Evolutionary conservation across 1,284 basidiomycete genomes (phyloP).

Genomic region (Grifola frondosa): DNA sequence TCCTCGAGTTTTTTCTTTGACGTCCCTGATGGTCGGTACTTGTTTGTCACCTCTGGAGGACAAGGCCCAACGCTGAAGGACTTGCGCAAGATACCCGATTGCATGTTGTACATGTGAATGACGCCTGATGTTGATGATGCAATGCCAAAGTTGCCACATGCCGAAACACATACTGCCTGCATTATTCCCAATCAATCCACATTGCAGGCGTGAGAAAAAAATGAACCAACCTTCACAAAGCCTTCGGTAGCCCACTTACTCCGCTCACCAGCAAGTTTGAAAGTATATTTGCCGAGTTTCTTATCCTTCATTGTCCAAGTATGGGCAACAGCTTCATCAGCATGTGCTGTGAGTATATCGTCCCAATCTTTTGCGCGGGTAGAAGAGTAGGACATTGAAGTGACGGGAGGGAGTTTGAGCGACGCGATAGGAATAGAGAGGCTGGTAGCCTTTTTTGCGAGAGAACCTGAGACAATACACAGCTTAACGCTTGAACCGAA

Average conservation of each 20-base stretch:
- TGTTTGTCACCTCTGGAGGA: conserved; percentile 50
- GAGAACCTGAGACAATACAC: conserved; percentile 53
- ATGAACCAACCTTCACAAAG: conserved; percentile 56
- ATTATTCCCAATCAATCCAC: conserved; percentile 3
- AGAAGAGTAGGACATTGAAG: conserved; percentile 76
- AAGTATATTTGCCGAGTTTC: conserved; percentile 73
- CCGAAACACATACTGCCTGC: conserved; percentile 86
- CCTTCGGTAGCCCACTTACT: conserved; percentile 48
- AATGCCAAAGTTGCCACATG: conserved; percentile 96
- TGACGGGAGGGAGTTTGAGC: conserved; percentile 81
- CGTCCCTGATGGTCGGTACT: conserved; percentile 29
- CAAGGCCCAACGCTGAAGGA: conserved; percentile 67
- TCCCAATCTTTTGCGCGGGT: conserved; percentile 96
- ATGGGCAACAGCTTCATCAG: conserved; percentile 76
- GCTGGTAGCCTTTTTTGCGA: conserved; percentile 82
- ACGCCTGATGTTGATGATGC: conserved; percentile 78
- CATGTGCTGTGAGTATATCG: conserved; percentile 89
- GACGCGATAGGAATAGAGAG: conserved; percentile 79
- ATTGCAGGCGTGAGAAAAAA: conserved; percentile 5
- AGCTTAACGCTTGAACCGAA: background rate
- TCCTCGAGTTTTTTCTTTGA: conserved; percentile 48
- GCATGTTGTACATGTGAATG: conserved; percentile 93
- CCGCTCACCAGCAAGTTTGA: conserved; percentile 50
- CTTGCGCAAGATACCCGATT: conserved; percentile 88
- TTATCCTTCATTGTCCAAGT: conserved; percentile 89